Conservation (phyloP, 805 yeast species). For the Candida ficus region DNA sequence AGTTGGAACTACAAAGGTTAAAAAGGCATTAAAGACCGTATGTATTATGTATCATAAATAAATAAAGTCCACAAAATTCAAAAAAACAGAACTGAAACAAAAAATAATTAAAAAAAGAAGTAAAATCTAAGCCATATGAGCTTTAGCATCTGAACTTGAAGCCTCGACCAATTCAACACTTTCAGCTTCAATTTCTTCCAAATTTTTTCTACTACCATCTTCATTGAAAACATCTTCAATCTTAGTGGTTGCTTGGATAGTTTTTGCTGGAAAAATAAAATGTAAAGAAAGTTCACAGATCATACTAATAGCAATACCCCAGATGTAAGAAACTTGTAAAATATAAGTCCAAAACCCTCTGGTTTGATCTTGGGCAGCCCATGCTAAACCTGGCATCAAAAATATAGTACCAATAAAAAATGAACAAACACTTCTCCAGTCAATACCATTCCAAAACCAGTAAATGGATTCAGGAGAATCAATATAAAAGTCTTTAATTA, state of each 20-base stretch:
- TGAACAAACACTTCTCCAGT: slow-evolving; percentile 24
- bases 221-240: slow-evolving; percentile 18
- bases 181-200: background rate
- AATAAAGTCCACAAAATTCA: background rate
- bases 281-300: slow-evolving; percentile 4
- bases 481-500: slow-evolving; percentile 18
- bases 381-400: slow-evolving; percentile 23
- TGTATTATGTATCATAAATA: no score
- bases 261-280: slow-evolving; percentile 13
- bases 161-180: background rate
- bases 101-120: background rate
- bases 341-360: slow-evolving; percentile 19
- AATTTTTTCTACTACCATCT: slow-evolving; percentile 10
- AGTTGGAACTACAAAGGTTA: no score
- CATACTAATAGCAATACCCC: slow-evolving; percentile 15
- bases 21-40: no score
- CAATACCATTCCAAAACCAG: slow-evolving; percentile 20
- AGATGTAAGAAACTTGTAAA: slow-evolving; percentile 15
- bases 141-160: background rate
- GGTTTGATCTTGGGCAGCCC: slow-evolving; percentile 5
- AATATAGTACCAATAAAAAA: slow-evolving; percentile 19
- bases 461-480: slow-evolving; percentile 13
- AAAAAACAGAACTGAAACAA: background rate
- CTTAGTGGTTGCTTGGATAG: slow-evolving; percentile 10
- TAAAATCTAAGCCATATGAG: background rate